Evolutionary conservation across 352 stramenopile species (phyloP).

Genomic region (Phytophthora pini): DNA sequence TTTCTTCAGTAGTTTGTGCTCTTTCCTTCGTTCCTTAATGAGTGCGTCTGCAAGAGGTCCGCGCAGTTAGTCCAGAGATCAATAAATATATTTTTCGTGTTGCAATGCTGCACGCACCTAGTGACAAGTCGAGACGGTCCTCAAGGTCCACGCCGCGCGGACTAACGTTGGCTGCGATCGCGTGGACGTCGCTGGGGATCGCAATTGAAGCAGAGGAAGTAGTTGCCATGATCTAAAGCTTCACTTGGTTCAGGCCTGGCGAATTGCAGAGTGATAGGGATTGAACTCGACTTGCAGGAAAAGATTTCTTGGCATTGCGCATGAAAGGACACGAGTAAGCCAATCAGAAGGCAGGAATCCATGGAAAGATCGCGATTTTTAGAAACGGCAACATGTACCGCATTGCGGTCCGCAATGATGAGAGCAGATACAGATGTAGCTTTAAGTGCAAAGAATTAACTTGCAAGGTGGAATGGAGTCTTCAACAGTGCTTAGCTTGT

Average conservation of each 20-base stretch:
- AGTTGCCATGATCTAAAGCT: constrained; percentile 13
- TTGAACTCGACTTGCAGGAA: not conserved
- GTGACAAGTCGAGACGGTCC: constrained; percentile 49
- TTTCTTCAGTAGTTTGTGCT: constrained; percentile 56
- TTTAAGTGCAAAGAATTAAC: too few relatives aligned
- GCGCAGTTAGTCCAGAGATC: constrained; percentile 7
- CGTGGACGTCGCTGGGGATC: constrained; percentile 26
- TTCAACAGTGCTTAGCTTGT: too few relatives aligned
- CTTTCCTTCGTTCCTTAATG: constrained; percentile 74
- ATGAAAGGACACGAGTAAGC: constrained; percentile 5
- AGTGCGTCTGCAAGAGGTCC: constrained; percentile 47
- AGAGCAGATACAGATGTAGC: too few relatives aligned
- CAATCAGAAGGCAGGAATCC: constrained; percentile 35
- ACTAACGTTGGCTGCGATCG: constrained; percentile 23
- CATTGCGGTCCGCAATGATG: too few relatives aligned
- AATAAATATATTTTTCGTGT: constrained; percentile 4
- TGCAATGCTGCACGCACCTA: constrained; percentile 32
- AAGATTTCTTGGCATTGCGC: too few relatives aligned
- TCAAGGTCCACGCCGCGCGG: constrained; percentile 45
- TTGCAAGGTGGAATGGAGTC: too few relatives aligned
- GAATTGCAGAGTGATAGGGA: constrained; percentile 26
- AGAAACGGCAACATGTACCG: too few relatives aligned
- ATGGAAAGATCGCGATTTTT: constrained; percentile 35
- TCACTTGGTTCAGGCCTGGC: constrained; percentile 2
- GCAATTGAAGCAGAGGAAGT: constrained; percentile 27